phyloP scores from a whole-genome alignment of 768 basidiomycete genomes.

The Phylloporus sp. region DNA sequence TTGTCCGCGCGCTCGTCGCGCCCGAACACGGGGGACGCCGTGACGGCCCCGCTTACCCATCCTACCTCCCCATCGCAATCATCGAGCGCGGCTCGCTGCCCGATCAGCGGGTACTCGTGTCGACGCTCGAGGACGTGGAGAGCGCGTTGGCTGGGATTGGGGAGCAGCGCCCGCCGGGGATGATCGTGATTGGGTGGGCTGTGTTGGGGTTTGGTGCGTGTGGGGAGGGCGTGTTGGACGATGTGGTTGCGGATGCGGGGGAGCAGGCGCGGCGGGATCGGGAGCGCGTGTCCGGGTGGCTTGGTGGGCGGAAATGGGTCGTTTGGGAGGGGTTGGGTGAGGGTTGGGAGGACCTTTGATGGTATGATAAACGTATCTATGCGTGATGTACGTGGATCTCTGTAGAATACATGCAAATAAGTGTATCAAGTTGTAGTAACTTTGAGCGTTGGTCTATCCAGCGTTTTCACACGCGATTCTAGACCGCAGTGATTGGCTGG shows the following conservation, averaged over 20 bases:
- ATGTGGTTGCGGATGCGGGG: constrained; percentile 33
- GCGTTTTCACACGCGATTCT: no score
- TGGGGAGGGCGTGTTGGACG: constrained; percentile 71
- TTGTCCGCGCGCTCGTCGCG: constrained; percentile 56
- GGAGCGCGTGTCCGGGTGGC: constrained; percentile 52
- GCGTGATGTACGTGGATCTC: no score
- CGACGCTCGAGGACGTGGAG: constrained; percentile 70
- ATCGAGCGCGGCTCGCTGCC: constrained; percentile 93
- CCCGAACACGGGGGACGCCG: constrained; percentile 36
- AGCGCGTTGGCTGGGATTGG: constrained; percentile 67
- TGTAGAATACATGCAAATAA: no score
- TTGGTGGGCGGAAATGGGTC: constrained; percentile 54
- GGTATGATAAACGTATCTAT: no score
- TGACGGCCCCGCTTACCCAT: constrained; percentile 62
- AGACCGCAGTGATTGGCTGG: no score
- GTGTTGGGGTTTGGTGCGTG: constrained; percentile 60
- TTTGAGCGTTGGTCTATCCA: no score
- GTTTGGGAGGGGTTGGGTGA: constrained; percentile 57
- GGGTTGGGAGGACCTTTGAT: constrained; percentile 34
- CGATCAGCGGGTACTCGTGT: constrained; percentile 81
- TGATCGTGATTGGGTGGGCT: constrained; percentile 94
- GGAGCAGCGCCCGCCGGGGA: constrained; percentile 90
- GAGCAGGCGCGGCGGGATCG: constrained; percentile 24
- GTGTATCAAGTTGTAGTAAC: no score
- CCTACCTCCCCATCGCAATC: constrained; percentile 79